These are phyloP conservation scores for Dactylella cylindrospora DNA, from an alignment of 2,329 filamentous ascomycete genomes.

Conservation along the genomic window DNA sequence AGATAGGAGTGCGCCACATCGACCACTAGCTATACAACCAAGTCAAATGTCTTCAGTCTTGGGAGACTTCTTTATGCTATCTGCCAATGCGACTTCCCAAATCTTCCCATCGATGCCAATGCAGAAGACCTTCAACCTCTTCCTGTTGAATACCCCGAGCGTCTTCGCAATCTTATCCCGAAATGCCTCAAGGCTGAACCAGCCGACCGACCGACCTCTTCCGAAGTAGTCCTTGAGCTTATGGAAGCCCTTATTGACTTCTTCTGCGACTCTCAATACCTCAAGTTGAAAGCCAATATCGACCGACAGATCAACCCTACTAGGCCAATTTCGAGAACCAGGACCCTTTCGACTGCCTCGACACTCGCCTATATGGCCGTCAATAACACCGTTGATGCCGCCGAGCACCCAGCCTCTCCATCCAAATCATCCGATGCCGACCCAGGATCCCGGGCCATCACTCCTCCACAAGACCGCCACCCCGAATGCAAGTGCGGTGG, in stretches of 20 bases:
- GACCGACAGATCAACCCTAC: conserved; percentile 40
- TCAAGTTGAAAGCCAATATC: conserved; percentile 39
- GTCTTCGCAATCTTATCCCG: conserved; percentile 32
- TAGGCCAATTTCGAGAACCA: conserved; percentile 34
- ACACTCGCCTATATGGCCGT: conserved; percentile 37
- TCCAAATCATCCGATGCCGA: conserved; percentile 27
- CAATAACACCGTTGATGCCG: conserved; percentile 20
- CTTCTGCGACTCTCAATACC: conserved; percentile 32
- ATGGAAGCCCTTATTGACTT: conserved; percentile 38
- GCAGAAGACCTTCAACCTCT: conserved; percentile 37
- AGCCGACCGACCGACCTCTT: conserved; percentile 30
- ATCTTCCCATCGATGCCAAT: conserved; percentile 27
- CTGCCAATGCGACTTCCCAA: conserved; percentile 38
- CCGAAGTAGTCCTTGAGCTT: conserved; percentile 37
- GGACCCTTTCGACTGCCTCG: conserved; percentile 37
- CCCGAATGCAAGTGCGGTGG: not conserved
- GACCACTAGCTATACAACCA: conserved; percentile 30
- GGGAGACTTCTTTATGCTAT: conserved; percentile 35
- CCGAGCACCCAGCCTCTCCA: conserved; percentile 32
- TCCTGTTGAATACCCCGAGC: conserved; percentile 38
- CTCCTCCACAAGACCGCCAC: conserved; percentile 29
- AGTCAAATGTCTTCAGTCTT: conserved; percentile 42
- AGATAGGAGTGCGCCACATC: conserved; percentile 24
- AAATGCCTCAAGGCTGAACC: conserved; percentile 39
- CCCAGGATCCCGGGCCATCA: conserved; percentile 33